Conservation (phyloP, 108 stramenopile species). For the Aurantiochytrium sp. region DNA sequence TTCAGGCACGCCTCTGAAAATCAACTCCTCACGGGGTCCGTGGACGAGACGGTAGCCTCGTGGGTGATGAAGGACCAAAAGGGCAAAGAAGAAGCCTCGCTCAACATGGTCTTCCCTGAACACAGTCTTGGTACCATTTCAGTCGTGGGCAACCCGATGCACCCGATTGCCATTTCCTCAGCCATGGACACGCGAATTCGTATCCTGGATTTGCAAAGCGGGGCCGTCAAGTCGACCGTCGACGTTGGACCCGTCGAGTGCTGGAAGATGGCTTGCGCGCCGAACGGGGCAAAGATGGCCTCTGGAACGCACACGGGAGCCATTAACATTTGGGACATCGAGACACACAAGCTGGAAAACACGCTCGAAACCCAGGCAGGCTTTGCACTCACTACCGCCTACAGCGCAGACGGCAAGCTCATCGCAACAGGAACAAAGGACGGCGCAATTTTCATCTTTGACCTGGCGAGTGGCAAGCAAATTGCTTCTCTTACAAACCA, state of each 20-base stretch:
- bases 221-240: not conserved
- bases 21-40: not conserved
- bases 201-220: not conserved
- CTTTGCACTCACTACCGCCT: not conserved
- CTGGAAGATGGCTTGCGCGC: conserved; percentile 4
- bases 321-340: conserved; percentile 12
- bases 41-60: not conserved
- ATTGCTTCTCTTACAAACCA: not conserved
- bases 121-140: not conserved
- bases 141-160: not conserved
- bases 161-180: not conserved
- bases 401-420: not conserved
- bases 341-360: not conserved
- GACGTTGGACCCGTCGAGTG: conserved; percentile 1
- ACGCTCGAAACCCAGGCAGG: conserved; percentile 3
- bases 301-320: conserved; percentile 14
- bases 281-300: not conserved
- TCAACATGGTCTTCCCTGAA: not conserved
- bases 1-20: not conserved
- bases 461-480: not conserved
- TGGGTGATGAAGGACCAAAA: not conserved
- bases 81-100: not conserved
- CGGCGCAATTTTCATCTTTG: not conserved
- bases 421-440: not conserved
- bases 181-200: not conserved